Conservation (phyloP, 768 basidiomycete genomes). For the Hygrocybe punicea region DNA sequence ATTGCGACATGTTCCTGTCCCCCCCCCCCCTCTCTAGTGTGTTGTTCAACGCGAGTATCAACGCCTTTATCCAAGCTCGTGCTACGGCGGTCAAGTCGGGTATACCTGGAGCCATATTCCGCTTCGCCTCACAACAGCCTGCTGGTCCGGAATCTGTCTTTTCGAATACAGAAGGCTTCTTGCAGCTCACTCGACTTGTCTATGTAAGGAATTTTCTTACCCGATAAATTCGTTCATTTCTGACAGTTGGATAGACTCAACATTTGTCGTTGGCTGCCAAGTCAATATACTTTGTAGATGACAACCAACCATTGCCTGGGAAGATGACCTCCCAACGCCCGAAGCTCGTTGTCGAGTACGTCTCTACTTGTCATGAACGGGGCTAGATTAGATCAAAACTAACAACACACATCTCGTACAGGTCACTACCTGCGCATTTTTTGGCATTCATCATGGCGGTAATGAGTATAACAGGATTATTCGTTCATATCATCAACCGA, state of each 20-base stretch:
- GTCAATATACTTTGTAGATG: constrained; percentile 53
- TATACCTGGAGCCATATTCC: constrained; percentile 61
- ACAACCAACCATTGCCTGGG: constrained; percentile 39
- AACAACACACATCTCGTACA: constrained; percentile 20
- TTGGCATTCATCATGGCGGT: constrained; percentile 49
- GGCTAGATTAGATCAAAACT: not conserved
- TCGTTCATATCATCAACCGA: constrained; percentile 47
- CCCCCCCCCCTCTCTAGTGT: no score
- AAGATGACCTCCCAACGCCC: constrained; percentile 41
- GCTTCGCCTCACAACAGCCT: constrained; percentile 42
- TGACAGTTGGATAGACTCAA: constrained; percentile 39
- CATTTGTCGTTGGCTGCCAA: constrained; percentile 58
- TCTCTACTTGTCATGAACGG: constrained; percentile 6
- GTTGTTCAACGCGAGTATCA: constrained; percentile 27
- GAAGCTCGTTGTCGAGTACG: constrained; percentile 60
- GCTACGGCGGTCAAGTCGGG: constrained; percentile 47
- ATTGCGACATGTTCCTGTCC: no score
- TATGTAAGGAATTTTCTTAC: constrained; percentile 46
- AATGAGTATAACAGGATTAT: constrained; percentile 46
- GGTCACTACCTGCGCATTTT: constrained; percentile 49
- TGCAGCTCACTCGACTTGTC: constrained; percentile 47
- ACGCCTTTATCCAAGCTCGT: constrained; percentile 51
- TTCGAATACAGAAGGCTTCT: constrained; percentile 47
- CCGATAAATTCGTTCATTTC: not conserved
- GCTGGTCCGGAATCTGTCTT: constrained; percentile 47